Conservation (phyloP, 2,329 filamentous ascomycete species). For the Penicillium expansum region DNA sequence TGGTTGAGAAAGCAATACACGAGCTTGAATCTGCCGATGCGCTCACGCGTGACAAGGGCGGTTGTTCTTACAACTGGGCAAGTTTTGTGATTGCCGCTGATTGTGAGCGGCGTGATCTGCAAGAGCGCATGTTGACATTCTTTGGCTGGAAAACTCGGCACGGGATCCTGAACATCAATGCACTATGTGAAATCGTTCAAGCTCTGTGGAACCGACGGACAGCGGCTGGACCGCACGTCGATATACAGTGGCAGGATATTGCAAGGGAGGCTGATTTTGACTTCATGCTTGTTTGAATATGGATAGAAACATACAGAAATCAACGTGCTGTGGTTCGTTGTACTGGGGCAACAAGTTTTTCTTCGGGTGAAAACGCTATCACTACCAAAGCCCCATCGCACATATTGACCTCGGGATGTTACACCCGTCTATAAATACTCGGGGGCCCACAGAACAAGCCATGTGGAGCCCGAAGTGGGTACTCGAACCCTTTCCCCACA, state of each 20-base stretch:
- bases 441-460: not conserved
- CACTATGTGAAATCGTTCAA: conserved; percentile 32
- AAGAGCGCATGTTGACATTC: conserved; percentile 31
- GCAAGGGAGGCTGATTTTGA: conserved; percentile 35
- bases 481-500: not conserved
- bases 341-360: not conserved
- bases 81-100: conserved; percentile 38
- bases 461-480: not conserved
- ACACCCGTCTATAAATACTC: not conserved
- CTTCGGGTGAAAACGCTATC: not conserved
- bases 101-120: conserved; percentile 27
- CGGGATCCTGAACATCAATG: conserved; percentile 36
- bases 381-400: not conserved
- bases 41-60: conserved; percentile 28
- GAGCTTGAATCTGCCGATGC: conserved; percentile 35
- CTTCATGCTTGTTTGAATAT: conserved; percentile 30
- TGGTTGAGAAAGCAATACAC: conserved; percentile 32
- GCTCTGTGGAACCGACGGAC: conserved; percentile 32
- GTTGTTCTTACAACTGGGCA: conserved; percentile 40
- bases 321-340: not conserved
- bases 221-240: conserved; percentile 8
- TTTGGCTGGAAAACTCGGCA: conserved; percentile 35
- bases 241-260: conserved; percentile 37
- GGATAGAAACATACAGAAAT: not conserved
- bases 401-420: not conserved